Percentiles rank a stretch among this genome's conserved stretches.
Conservation (phyloP, 2,329 filamentous ascomycete species). For the Exophiala mesophila region DNA sequence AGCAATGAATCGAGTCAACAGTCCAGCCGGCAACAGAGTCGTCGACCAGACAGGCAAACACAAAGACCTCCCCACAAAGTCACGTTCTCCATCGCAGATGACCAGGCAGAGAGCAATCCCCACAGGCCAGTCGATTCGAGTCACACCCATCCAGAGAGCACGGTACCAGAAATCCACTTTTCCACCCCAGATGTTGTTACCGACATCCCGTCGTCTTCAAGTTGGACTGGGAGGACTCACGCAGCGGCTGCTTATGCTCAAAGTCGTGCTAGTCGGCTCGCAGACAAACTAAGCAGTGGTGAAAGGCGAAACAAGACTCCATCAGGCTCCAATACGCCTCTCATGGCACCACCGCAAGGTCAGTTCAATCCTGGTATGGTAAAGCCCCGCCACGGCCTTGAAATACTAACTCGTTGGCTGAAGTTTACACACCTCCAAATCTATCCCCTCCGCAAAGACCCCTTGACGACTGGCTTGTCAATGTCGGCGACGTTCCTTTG, state of each 20-base stretch:
- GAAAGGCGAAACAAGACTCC: neutral
- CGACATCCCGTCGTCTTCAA: conserved; percentile 8
- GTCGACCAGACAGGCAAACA: conserved; percentile 3
- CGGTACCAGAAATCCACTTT: conserved; percentile 15
- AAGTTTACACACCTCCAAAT: conserved; percentile 13
- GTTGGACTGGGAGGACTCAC: conserved; percentile 15
- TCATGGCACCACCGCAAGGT: conserved; percentile 1
- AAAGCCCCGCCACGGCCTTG: neutral
- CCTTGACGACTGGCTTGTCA: conserved; percentile 19
- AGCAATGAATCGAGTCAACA: conserved; percentile 11
- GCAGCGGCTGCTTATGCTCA: conserved; percentile 19
- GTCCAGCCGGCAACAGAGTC: conserved; percentile 5
- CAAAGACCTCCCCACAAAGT: conserved; percentile 14
- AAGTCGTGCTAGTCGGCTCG: conserved; percentile 17
- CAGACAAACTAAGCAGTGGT: conserved; percentile 14
- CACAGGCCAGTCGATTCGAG: neutral
- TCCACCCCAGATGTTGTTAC: conserved; percentile 15
- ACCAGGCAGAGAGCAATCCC: conserved; percentile 2
- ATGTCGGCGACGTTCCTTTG: conserved; percentile 27
- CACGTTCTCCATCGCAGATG: conserved; percentile 14
- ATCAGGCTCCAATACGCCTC: conserved; percentile 5
- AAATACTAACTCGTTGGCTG: neutral
- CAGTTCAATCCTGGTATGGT: neutral
- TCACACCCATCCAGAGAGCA: neutral
- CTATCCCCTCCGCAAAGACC: conserved; percentile 16